Conservation (phyloP, 768 basidiomycete genomes). For the Dacryopinax spathularia region DNA sequence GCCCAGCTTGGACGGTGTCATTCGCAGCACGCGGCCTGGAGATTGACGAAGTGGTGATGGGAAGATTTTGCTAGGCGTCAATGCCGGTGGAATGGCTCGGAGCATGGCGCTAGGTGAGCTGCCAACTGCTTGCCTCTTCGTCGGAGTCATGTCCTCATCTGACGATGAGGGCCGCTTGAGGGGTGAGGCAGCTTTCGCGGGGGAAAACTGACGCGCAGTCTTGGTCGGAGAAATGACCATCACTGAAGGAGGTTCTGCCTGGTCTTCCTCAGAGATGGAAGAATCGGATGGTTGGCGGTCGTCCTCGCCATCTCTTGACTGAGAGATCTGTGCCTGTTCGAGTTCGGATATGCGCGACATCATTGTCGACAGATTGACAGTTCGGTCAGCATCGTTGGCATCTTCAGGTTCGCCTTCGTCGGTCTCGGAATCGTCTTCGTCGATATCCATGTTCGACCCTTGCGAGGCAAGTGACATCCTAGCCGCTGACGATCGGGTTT, state of each 20-base stretch:
- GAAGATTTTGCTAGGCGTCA: not conserved
- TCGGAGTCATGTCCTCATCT: not conserved
- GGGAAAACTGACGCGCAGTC: not conserved
- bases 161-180: not conserved
- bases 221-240: not conserved
- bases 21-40: not conserved
- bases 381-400: not conserved
- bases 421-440: not conserved
- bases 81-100: not conserved
- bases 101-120: not conserved
- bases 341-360: not conserved
- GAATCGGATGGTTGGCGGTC: not conserved
- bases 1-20: not conserved
- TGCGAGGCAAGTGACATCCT: not conserved
- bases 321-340: not conserved
- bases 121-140: not conserved
- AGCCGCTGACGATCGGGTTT: not conserved
- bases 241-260: not conserved
- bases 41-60: not conserved
- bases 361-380: not conserved
- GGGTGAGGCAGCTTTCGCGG: not conserved
- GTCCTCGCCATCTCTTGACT: not conserved
- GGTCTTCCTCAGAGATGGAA: not conserved
- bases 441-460: slow-evolving; percentile 1
- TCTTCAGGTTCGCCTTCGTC: not conserved